Evolutionary conservation across 257 asterid genomes (phyloP).

Genomic region (Scutellaria barbata): DNA sequence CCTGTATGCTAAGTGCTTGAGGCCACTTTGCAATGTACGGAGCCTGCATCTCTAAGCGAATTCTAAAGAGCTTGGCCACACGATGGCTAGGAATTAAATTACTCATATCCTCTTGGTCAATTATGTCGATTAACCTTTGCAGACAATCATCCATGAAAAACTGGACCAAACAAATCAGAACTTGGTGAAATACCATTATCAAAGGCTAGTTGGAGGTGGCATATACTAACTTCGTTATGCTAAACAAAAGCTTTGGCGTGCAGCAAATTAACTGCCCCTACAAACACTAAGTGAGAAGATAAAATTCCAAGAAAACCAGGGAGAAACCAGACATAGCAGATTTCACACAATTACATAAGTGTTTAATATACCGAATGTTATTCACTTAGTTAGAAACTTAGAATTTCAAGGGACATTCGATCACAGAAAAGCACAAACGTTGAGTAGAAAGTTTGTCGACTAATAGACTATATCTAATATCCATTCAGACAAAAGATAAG

Average conservation of each 20-base stretch:
- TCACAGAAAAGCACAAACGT: constrained; percentile 15
- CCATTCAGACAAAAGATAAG: constrained; percentile 1
- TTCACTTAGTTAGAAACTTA: constrained; percentile 15
- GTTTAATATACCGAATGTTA: not conserved
- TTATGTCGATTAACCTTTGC: constrained; percentile 70
- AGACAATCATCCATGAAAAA: constrained; percentile 96
- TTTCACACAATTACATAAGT: not conserved
- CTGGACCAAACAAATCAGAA: constrained; percentile 51
- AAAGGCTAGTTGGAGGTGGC: constrained; percentile 13
- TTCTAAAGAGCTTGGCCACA: constrained; percentile 68
- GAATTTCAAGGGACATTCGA: not conserved
- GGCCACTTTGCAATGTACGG: constrained; percentile 96
- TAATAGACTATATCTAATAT: not conserved
- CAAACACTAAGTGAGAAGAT: constrained; percentile 1
- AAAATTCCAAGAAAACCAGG: not conserved
- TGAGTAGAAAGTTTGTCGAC: constrained; percentile 5
- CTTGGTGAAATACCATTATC: constrained; percentile 19
- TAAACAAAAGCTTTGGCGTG: not conserved
- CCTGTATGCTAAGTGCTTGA: constrained; percentile 98
- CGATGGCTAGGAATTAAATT: constrained; percentile 75
- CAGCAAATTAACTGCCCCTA: constrained; percentile 10
- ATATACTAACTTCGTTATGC: not conserved
- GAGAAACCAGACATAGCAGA: not conserved
- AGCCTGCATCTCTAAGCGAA: constrained; percentile 91
- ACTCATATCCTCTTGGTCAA: constrained; percentile 70